Conservation (phyloP, 345 rosid genomes). For the Diplotaxis tenuifolia region DNA sequence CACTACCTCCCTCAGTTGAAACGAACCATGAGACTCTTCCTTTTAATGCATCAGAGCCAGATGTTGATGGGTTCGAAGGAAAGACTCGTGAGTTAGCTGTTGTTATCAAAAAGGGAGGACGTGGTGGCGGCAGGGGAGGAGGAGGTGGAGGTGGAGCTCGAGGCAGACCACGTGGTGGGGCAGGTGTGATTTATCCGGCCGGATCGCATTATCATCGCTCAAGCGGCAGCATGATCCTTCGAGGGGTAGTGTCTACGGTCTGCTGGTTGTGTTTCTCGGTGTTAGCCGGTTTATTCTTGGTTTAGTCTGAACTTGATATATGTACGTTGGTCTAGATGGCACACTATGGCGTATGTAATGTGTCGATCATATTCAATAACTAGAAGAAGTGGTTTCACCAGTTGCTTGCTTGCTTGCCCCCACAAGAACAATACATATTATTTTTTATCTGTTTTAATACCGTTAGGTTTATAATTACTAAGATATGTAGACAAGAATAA, state of each 20-base stretch:
- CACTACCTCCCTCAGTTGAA: constrained; percentile 6
- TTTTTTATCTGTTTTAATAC: too few relatives aligned
- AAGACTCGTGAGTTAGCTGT: constrained; percentile 22
- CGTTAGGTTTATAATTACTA: not conserved
- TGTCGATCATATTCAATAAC: not conserved
- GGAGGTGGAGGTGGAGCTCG: not conserved
- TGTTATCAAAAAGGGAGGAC: constrained; percentile 27
- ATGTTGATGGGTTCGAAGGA: constrained; percentile 14
- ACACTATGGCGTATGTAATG: too few relatives aligned
- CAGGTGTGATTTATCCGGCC: not conserved
- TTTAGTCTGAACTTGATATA: constrained; percentile 1
- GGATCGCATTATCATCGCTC: constrained; percentile 7
- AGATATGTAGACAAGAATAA: not conserved
- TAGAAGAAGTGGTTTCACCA: not conserved
- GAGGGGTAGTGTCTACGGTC: not conserved
- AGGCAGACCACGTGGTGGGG: not conserved
- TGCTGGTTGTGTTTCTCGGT: constrained; percentile 10
- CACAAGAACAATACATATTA: not conserved
- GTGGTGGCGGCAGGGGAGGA: constrained; percentile 8
- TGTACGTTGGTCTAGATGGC: too few relatives aligned
- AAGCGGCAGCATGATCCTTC: constrained; percentile 2
- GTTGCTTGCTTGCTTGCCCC: not conserved
- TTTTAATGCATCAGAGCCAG: not conserved
- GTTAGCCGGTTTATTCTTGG: constrained; percentile 5
- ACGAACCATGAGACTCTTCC: constrained; percentile 23